A percentile compares a stretch with the other conserved stretches of the same genome.
These are phyloP conservation scores for Leccinum imitatum DNA, from an alignment of 768 basidiomycete species.

Conservation along the genomic window DNA sequence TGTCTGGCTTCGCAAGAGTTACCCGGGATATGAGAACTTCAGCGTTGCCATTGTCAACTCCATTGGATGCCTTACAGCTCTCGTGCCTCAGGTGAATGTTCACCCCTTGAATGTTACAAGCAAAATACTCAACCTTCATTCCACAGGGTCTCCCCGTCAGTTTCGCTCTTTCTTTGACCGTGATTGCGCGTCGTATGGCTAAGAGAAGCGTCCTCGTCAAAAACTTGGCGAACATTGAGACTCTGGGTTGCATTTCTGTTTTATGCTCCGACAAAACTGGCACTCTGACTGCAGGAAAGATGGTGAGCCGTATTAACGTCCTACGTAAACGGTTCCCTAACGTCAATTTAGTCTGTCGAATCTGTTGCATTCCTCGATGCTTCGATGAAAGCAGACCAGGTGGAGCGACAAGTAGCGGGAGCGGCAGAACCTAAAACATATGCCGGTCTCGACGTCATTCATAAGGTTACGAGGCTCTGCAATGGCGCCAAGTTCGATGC, in stretches of 20 bases:
- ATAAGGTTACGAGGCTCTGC: slow-evolving; percentile 48
- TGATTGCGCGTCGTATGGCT: slow-evolving; percentile 47
- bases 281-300: slow-evolving; percentile 46
- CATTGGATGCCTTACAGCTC: slow-evolving; percentile 38
- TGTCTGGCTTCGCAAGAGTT: slow-evolving; percentile 38
- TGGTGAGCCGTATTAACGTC: slow-evolving; percentile 30
- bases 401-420: slow-evolving; percentile 8
- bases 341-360: slow-evolving; percentile 35
- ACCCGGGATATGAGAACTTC: slow-evolving; percentile 33
- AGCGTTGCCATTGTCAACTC: slow-evolving; percentile 38
- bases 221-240: slow-evolving; percentile 51
- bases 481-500: slow-evolving; percentile 54
- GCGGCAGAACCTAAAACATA: slow-evolving; percentile 14
- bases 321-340: background rate
- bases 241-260: slow-evolving; percentile 50
- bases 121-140: background rate
- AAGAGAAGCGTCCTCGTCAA: slow-evolving; percentile 47
- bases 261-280: slow-evolving; percentile 56
- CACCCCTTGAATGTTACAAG: background rate
- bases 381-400: slow-evolving; percentile 14
- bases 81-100: slow-evolving; percentile 37
- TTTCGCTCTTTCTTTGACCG: slow-evolving; percentile 52
- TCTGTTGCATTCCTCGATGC: slow-evolving; percentile 38
- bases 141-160: slow-evolving; percentile 36
- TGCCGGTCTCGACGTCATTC: slow-evolving; percentile 25